Percentiles rank a stretch among this genome's conserved stretches.
Evolutionary conservation across 345 rosid genomes (phyloP).

Genomic region (Lepidium sativum): DNA sequence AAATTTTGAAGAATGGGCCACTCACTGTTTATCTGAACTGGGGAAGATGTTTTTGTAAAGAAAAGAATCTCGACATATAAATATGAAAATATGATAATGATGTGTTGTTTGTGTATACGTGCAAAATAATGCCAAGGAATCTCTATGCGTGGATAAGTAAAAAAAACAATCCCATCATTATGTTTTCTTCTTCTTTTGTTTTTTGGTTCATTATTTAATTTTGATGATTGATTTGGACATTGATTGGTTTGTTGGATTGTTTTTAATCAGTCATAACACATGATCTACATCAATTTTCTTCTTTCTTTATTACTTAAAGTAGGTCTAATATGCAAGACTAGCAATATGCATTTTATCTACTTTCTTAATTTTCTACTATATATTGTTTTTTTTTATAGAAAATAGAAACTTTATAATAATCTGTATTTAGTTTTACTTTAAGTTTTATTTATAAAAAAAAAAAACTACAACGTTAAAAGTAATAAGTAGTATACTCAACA

Average conservation of each 20-base stretch:
- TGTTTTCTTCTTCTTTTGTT: constrained; percentile 11
- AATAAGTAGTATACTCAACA: too few species aligned
- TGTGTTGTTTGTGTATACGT: background rate
- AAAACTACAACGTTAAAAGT: too few species aligned
- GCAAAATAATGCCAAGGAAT: constrained; percentile 23
- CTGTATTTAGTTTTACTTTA: too few species aligned
- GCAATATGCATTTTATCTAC: background rate
- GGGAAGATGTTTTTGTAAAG: constrained; percentile 34
- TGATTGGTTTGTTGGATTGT: constrained; percentile 1
- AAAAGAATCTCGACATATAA: constrained; percentile 38
- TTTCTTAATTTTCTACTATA: background rate
- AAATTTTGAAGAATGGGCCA: constrained; percentile 28
- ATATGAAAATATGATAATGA: constrained; percentile 8
- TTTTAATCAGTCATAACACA: constrained; percentile 4
- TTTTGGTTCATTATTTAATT: background rate
- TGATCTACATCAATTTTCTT: background rate
- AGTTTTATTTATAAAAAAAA: too few species aligned
- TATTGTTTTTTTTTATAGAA: too few species aligned
- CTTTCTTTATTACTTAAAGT: background rate
- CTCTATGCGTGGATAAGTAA: constrained; percentile 26
- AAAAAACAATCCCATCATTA: constrained; percentile 13
- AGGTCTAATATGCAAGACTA: background rate
- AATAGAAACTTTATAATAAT: too few species aligned
- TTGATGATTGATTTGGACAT: constrained; percentile 8
- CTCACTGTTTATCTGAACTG: constrained; percentile 22